Percentiles rank a stretch among this genome's conserved stretches.
These are phyloP conservation scores for Geranium rotundifolium DNA, from an alignment of 345 rosid species.

Conservation along the genomic window DNA sequence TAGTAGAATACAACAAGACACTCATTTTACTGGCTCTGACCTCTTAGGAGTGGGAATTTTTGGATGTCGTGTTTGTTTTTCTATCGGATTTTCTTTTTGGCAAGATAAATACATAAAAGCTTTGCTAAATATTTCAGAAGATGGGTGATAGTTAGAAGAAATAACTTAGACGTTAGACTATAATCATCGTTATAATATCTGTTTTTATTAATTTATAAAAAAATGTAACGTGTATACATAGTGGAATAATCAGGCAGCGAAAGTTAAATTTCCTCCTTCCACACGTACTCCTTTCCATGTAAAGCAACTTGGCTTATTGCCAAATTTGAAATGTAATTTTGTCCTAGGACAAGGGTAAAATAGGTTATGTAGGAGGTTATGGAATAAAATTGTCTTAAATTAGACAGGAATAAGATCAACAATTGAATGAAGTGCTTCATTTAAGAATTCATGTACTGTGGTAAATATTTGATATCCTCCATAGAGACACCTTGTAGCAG, in stretches of 20 bases:
- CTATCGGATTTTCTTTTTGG: neutral
- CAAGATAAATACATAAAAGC: no score
- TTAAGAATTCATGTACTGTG: neutral
- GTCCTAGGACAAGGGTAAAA: neutral
- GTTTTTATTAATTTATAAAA: no score
- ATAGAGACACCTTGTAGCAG: neutral
- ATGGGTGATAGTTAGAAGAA: no score
- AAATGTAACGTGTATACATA: no score
- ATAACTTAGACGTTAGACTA: no score
- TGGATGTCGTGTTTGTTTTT: neutral
- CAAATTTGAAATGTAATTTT: neutral
- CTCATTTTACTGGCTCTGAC: neutral
- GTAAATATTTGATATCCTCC: neutral
- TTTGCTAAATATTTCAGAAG: no score
- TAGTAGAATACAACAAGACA: neutral
- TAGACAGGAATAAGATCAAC: neutral
- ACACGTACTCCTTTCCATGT: no score
- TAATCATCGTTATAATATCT: no score
- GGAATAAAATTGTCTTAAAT: neutral
- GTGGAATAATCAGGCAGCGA: no score
- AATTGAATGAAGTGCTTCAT: neutral
- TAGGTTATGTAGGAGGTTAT: neutral
- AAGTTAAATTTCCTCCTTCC: no score
- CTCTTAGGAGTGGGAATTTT: neutral
- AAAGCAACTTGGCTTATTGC: neutral